Base-by-base conservation (phyloP, 768 basidiomycete species). In the Boletus bicolor region DNA sequence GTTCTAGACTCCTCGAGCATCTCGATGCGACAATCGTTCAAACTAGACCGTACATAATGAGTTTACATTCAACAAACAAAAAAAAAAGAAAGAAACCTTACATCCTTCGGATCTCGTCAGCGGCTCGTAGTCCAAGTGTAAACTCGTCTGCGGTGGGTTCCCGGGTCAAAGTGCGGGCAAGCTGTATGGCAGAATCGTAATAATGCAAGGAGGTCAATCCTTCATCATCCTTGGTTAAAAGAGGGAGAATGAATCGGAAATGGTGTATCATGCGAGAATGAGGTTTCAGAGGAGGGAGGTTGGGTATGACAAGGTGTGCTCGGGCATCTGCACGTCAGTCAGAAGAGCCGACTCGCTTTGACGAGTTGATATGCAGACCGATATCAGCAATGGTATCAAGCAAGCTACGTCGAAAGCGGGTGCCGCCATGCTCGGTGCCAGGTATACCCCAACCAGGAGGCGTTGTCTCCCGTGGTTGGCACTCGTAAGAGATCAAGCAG, bases 231-330 rank as follows among this genome's bases (percentile, higher is more conserved):
- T 68, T 72, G 70, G 76, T 53, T 76, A 83, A 54, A 2, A 92
- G 76, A 0, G 88, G 88, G 4, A 81, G 71, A 36, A 92, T 79
- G 72, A 87, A 89, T 42, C 89, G 84, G 65, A 91, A 88, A 67
- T 91, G 89, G 68, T 89, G 84, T 46, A 87, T 75, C 86, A 91
- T 86, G 59, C 89, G 84, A 5, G 79, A 78, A 67, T 89, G 85
- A 3, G 89, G 88, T 60, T 86, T 85, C 63, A 87, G 69, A 17
- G 73, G 63, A 12, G 89, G 91, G 51, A 88, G 82, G 37, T 82
- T 80, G 30, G 90, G 90, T 57, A 92, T 87, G 39, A 91, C 79
- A 46, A 80, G 68, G 60, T 84, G 89, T 30, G 89, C 86, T 44
- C 87, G 77, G 10, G 73, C 73, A 69, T 93, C 90, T 91, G 38